Percentiles rank a stretch among this genome's conserved stretches.
Evolutionary conservation across 1,284 basidiomycete genomes (phyloP).

Genomic region (Ceratobasidium sp.): DNA sequence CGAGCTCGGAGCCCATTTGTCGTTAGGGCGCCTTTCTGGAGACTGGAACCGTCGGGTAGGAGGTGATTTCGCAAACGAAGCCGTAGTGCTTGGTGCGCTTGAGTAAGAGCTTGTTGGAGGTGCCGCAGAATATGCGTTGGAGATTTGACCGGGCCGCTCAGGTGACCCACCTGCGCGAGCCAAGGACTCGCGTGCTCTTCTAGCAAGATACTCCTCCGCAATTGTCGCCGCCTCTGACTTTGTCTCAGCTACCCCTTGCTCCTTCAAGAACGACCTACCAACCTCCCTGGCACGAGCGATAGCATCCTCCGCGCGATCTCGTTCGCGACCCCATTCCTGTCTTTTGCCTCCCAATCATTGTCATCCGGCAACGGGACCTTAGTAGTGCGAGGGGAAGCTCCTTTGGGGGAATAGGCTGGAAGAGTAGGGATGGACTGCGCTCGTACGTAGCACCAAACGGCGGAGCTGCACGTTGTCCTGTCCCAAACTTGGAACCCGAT

Average conservation of each 20-base stretch:
- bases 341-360: conserved; percentile 11
- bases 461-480: conserved; percentile 26
- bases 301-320: conserved; percentile 37
- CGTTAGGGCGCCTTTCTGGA: conserved; percentile 13
- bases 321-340: conserved; percentile 25
- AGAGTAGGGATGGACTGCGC: conserved; percentile 5
- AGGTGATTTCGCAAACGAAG: background rate
- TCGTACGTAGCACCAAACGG: conserved; percentile 30
- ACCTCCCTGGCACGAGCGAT: conserved; percentile 32
- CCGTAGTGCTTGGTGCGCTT: background rate
- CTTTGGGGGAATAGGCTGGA: conserved; percentile 27
- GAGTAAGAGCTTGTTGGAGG: background rate
- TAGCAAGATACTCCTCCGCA: conserved; percentile 25
- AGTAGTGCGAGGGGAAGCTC: conserved; percentile 6
- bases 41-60: conserved; percentile 32
- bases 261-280: conserved; percentile 15
- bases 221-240: conserved; percentile 33
- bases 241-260: background rate
- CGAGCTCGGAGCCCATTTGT: conserved; percentile 12
- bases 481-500: background rate
- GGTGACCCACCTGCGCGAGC: conserved; percentile 15
- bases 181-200: conserved; percentile 11
- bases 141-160: conserved; percentile 1
- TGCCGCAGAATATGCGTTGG: background rate
- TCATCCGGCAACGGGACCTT: conserved; percentile 13